phyloP scores from a whole-genome alignment of 1,284 basidiomycete species.

The Ceratobasidium sp. region DNA sequence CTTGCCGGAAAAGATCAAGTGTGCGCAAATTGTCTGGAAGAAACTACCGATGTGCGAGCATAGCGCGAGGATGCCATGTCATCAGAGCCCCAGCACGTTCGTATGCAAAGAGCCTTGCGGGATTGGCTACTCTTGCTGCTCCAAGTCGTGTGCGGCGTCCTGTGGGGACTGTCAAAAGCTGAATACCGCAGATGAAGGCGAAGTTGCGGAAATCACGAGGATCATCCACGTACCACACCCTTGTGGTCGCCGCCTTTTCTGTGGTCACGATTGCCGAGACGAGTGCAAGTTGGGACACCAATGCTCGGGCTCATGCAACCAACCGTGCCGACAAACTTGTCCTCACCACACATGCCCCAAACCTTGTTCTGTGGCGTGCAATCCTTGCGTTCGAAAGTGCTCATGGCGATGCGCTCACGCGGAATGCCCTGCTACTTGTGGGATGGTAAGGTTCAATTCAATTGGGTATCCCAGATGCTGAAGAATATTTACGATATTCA shows the following conservation, averaged over 20 bases:
- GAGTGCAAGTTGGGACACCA: conserved; percentile 65
- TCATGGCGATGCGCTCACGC: conserved; percentile 70
- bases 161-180: conserved; percentile 67
- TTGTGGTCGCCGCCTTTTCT: conserved; percentile 68
- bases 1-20: conserved; percentile 62
- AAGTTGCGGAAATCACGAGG: conserved; percentile 52
- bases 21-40: conserved; percentile 63
- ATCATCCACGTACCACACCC: conserved; percentile 63
- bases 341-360: conserved; percentile 64
- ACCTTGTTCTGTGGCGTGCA: conserved; percentile 68
- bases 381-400: conserved; percentile 73
- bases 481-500: conserved; percentile 52
- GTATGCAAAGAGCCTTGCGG: conserved; percentile 63
- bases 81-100: conserved; percentile 59
- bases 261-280: conserved; percentile 68
- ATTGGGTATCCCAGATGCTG: neutral
- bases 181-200: conserved; percentile 48
- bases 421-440: conserved; percentile 74
- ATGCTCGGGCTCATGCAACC: conserved; percentile 63
- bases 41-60: conserved; percentile 71
- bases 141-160: conserved; percentile 63
- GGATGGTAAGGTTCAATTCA: conserved; percentile 65
- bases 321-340: conserved; percentile 69
- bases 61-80: conserved; percentile 62
- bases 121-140: conserved; percentile 65